phyloP scores from a whole-genome alignment of 345 rosid species.

The Rhodamnia argentea region DNA sequence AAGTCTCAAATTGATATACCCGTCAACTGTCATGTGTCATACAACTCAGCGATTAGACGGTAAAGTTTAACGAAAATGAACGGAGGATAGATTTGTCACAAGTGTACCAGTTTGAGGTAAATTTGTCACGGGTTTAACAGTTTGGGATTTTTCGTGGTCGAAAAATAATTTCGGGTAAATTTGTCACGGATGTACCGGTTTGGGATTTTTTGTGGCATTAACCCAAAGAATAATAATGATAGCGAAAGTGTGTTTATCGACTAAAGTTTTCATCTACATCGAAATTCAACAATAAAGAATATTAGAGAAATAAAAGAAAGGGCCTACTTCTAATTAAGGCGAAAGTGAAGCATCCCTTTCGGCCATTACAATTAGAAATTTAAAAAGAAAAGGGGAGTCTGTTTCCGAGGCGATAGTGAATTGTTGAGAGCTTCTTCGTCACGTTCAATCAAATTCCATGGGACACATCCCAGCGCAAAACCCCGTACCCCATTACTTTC shows the following conservation, averaged over 20 bases:
- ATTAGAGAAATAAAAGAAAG: not conserved
- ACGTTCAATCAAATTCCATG: not conserved
- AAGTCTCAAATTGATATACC: too few relatives aligned
- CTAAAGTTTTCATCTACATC: not conserved
- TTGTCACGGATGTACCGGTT: too few relatives aligned
- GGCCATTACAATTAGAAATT: not conserved
- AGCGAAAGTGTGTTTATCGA: not conserved
- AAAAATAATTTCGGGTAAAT: too few relatives aligned
- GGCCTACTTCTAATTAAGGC: too few relatives aligned
- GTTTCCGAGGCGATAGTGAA: not conserved
- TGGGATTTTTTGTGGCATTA: too few relatives aligned
- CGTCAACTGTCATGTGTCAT: too few relatives aligned
- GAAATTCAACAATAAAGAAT: not conserved
- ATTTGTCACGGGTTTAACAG: too few relatives aligned
- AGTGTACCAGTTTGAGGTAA: too few relatives aligned
- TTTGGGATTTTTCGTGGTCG: too few relatives aligned
- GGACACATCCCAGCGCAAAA: not conserved
- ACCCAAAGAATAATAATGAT: not conserved
- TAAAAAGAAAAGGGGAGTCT: not conserved
- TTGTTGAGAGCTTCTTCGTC: not conserved
- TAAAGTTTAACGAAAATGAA: too few relatives aligned
- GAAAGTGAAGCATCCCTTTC: not conserved
- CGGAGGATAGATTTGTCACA: too few relatives aligned
- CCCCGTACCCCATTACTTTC: not conserved
- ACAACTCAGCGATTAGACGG: too few relatives aligned